Percentiles rank a stretch among this genome's conserved stretches.
Conservation (phyloP, 2,329 filamentous ascomycete genomes). For the Cladosporium sp. region DNA sequence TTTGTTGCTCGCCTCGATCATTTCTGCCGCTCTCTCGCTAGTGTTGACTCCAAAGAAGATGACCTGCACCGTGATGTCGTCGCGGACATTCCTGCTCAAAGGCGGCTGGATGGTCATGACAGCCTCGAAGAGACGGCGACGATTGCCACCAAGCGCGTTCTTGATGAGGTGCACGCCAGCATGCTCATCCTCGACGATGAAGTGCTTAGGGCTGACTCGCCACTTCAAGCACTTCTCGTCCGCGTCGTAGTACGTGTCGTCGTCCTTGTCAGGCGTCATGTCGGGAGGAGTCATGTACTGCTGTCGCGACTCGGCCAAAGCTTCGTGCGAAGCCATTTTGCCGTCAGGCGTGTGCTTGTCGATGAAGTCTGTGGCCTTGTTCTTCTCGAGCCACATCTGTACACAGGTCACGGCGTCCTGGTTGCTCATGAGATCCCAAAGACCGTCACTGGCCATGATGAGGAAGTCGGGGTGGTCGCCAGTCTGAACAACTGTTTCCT, state of each 20-base stretch:
- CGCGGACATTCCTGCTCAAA: constrained; percentile 38
- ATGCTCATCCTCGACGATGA: constrained; percentile 50
- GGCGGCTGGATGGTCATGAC: constrained; percentile 35
- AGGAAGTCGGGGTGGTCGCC: constrained; percentile 51
- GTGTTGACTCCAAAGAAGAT: constrained; percentile 46
- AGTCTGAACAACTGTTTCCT: constrained; percentile 47
- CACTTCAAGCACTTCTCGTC: constrained; percentile 37
- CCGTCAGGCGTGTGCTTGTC: constrained; percentile 11
- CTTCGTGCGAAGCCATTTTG: background rate
- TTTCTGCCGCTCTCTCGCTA: constrained; percentile 2
- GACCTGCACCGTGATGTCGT: constrained; percentile 52
- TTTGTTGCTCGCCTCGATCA: background rate
- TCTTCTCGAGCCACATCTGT: constrained; percentile 54
- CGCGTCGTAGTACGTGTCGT: constrained; percentile 33
- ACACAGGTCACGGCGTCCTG: constrained; percentile 32
- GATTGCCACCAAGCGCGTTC: constrained; percentile 51
- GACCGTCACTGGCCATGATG: constrained; percentile 63
- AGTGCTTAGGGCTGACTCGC: constrained; percentile 40
- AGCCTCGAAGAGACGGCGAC: constrained; percentile 37
- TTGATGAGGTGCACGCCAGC: constrained; percentile 49
- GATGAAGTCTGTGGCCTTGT: constrained; percentile 25
- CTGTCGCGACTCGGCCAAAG: background rate
- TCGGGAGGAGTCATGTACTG: background rate
- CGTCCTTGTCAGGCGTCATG: constrained; percentile 24
- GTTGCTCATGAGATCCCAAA: constrained; percentile 46